phyloP scores from a whole-genome alignment of 2,329 filamentous ascomycete species.

The Paramyrothecium roridum region DNA sequence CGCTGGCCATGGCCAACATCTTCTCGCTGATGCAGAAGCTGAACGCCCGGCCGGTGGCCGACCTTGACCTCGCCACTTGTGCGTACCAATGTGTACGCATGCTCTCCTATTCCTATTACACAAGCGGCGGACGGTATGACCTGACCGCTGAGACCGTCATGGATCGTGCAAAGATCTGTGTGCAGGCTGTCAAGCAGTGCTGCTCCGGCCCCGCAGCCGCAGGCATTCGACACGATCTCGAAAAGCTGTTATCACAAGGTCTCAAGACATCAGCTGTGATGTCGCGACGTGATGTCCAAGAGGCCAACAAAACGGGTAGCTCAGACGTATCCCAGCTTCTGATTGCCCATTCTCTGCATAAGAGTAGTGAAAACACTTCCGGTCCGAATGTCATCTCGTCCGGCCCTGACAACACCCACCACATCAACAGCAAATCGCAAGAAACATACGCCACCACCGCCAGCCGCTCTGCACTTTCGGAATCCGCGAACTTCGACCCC shows the following conservation, averaged over 20 bases:
- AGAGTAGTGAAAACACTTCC: neutral
- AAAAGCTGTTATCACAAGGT: constrained; percentile 47
- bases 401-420: neutral
- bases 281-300: constrained; percentile 12
- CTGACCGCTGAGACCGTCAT: constrained; percentile 42
- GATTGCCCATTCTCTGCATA: neutral
- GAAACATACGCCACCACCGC: neutral
- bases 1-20: constrained; percentile 52
- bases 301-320: constrained; percentile 2
- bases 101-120: constrained; percentile 48
- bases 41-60: constrained; percentile 49
- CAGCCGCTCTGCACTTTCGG: neutral
- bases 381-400: neutral
- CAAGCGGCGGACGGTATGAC: constrained; percentile 37
- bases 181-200: constrained; percentile 48
- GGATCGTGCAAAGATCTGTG: constrained; percentile 48
- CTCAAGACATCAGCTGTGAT: constrained; percentile 22
- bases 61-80: constrained; percentile 53
- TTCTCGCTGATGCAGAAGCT: constrained; percentile 50
- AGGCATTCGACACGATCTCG: constrained; percentile 44
- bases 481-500: neutral
- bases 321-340: neutral
- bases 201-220: constrained; percentile 48
- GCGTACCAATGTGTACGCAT: constrained; percentile 54
- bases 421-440: neutral